These are phyloP conservation scores for Claviceps sp. DNA, from an alignment of 2,329 filamentous ascomycete genomes.

Conservation along the genomic window DNA sequence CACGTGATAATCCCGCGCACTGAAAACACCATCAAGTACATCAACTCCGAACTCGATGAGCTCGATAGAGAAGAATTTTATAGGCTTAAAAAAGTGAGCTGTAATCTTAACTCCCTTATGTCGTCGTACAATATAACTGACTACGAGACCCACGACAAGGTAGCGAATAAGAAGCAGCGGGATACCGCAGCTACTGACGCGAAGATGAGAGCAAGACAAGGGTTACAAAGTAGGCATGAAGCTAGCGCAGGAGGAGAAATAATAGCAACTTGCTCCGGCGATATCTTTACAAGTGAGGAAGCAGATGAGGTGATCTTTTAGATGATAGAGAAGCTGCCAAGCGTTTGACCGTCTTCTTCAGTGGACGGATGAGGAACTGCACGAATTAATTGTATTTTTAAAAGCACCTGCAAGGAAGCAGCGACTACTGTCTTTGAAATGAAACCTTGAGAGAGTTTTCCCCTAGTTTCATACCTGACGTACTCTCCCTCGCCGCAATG, in stretches of 20 bases:
- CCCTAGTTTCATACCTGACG: slow-evolving; percentile 67
- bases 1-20: slow-evolving; percentile 95
- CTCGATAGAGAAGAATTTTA: slow-evolving; percentile 98
- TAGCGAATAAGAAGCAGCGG: slow-evolving; percentile 71
- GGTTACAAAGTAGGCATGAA: slow-evolving; percentile 23
- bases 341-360: not conserved
- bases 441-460: slow-evolving; percentile 82
- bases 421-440: slow-evolving; percentile 82
- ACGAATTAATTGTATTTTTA: not conserved
- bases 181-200: slow-evolving; percentile 60
- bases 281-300: slow-evolving; percentile 62
- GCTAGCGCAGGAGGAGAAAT: slow-evolving; percentile 23
- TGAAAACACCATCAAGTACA: slow-evolving; percentile 99
- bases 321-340: not conserved
- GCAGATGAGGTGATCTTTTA: slow-evolving; percentile 82
- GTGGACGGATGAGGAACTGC: not conserved
- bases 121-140: not conserved
- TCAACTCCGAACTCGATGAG: slow-evolving; percentile 96
- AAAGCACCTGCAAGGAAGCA: not conserved
- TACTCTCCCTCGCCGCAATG: slow-evolving; percentile 88
- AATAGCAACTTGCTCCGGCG: slow-evolving; percentile 31
- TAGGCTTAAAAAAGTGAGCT: slow-evolving; percentile 66
- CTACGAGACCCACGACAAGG: slow-evolving; percentile 21
- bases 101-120: not conserved
- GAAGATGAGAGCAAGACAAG: slow-evolving; percentile 62